Conservation (phyloP, 257 asterid genomes). For the Primulina eburnea region DNA sequence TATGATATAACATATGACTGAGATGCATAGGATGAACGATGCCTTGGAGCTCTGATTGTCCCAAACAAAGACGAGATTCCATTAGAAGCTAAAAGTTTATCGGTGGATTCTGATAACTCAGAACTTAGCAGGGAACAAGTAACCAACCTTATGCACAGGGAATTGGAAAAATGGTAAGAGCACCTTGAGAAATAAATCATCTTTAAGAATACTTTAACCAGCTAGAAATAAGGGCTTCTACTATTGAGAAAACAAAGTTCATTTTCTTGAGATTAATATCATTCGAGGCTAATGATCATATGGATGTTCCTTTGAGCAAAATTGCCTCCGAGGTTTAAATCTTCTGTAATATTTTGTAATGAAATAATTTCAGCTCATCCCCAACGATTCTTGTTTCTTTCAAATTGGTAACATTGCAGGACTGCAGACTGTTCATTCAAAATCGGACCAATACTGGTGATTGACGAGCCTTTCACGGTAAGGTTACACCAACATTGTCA, state of each 20-base stretch:
- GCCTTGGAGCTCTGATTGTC: slow-evolving; percentile 84
- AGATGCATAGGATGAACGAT: slow-evolving; percentile 69
- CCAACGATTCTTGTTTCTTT: not conserved
- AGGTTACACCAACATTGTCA: not conserved
- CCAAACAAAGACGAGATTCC: slow-evolving; percentile 77
- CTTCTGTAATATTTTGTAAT: not conserved
- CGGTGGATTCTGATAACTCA: slow-evolving; percentile 49
- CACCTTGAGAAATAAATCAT: not conserved
- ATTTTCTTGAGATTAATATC: too few species aligned
- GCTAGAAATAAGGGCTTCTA: too few species aligned
- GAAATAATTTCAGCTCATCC: not conserved
- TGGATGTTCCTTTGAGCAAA: too few species aligned
- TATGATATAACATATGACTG: slow-evolving; percentile 10
- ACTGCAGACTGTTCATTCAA: slow-evolving; percentile 74
- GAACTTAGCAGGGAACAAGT: slow-evolving; percentile 61
- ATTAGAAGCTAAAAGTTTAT: slow-evolving; percentile 56
- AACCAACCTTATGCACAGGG: slow-evolving; percentile 51
- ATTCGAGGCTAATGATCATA: too few species aligned
- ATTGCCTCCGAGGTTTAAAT: too few species aligned
- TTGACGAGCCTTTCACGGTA: slow-evolving; percentile 87
- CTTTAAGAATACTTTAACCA: too few species aligned
- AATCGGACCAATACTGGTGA: slow-evolving; percentile 74
- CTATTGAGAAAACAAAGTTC: too few species aligned
- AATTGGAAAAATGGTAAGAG: slow-evolving; percentile 67
- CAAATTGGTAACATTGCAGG: slow-evolving; percentile 43